phyloP scores from a whole-genome alignment of 2,329 filamentous ascomycete species.

The Colletotrichum lini region DNA sequence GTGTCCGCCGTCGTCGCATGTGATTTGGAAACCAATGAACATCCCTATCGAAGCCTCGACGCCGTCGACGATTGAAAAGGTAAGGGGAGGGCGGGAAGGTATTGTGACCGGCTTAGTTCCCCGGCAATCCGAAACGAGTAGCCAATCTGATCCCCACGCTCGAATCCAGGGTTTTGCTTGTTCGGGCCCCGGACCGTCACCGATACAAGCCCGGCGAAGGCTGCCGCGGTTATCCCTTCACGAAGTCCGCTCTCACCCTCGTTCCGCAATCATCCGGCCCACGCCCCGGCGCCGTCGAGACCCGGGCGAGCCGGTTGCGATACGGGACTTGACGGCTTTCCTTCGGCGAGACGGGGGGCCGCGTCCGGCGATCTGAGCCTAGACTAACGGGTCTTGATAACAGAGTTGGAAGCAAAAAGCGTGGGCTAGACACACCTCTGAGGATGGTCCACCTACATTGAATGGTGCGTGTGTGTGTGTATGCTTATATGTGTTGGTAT shows the following conservation, averaged over 20 bases:
- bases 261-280: too few species aligned
- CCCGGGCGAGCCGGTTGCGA: background rate
- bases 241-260: too few species aligned
- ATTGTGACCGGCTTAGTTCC: too few species aligned
- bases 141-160: background rate
- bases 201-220: background rate
- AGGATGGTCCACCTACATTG: background rate
- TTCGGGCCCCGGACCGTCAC: background rate
- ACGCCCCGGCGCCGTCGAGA: too few species aligned
- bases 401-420: too few species aligned
- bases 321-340: too few species aligned
- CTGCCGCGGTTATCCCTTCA: background rate
- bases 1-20: background rate
- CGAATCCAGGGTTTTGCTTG: background rate
- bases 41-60: background rate
- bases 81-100: background rate
- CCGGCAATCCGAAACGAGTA: background rate
- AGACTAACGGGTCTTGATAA: background rate
- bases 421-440: background rate
- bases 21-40: background rate
- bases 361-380: too few species aligned
- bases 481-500: background rate
- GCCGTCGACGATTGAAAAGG: background rate
- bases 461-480: background rate
- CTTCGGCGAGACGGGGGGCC: too few species aligned